phyloP scores from a whole-genome alignment of 1,284 basidiomycete genomes.

The Volvariella surrecta region DNA sequence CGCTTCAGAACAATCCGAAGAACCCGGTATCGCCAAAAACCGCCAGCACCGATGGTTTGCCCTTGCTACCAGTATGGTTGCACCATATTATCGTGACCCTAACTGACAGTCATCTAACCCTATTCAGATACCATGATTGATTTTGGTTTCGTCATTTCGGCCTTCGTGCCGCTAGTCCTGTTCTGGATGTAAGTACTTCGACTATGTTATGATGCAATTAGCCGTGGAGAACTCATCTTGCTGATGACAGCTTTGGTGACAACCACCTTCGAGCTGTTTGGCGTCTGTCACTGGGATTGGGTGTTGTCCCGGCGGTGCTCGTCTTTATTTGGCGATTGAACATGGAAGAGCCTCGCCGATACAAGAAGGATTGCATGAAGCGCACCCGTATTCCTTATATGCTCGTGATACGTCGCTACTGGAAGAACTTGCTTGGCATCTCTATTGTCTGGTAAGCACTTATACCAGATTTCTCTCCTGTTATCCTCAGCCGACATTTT shows the following conservation, averaged over 20 bases:
- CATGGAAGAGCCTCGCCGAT: conserved; percentile 76
- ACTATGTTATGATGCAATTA: background rate
- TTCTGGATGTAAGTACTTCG: conserved; percentile 66
- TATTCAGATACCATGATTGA: conserved; percentile 79
- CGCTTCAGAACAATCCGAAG: conserved; percentile 86
- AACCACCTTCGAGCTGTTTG: conserved; percentile 80
- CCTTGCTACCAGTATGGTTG: conserved; percentile 64
- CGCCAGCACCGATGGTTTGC: conserved; percentile 84
- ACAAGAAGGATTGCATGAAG: conserved; percentile 71
- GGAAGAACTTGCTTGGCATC: conserved; percentile 59
- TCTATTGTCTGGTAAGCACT: conserved; percentile 57
- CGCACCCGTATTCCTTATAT: conserved; percentile 66
- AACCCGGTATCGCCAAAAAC: conserved; percentile 65
- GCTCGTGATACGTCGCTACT: conserved; percentile 79
- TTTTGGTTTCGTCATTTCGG: conserved; percentile 75
- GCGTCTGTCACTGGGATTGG: conserved; percentile 87
- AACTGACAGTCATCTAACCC: conserved; percentile 5
- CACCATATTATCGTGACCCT: too few relatives aligned
- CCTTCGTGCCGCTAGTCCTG: conserved; percentile 80
- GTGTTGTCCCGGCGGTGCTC: conserved; percentile 70
- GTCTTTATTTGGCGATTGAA: conserved; percentile 83
- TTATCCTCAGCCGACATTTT: conserved; percentile 10
- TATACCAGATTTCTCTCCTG: background rate
- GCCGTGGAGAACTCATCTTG: background rate
- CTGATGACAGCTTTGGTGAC: conserved; percentile 53